Conservation (phyloP, 352 stramenopile genomes). For the Pythium volutum region DNA sequence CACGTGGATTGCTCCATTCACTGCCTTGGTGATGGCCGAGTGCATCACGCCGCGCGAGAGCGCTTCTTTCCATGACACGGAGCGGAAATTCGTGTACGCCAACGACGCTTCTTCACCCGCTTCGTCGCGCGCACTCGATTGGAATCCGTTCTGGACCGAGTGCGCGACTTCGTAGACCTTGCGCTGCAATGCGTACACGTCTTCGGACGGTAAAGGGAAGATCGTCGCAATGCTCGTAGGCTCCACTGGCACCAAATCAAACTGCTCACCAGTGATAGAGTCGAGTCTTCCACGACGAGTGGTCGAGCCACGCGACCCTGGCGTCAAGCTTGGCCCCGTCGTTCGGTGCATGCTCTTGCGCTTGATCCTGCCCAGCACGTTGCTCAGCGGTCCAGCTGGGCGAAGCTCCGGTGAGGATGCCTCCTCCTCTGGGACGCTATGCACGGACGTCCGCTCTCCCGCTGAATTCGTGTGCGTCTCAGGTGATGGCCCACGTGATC, state of each 20-base stretch:
- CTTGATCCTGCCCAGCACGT: constrained; percentile 22
- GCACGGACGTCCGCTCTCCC: neutral
- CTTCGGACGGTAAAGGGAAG: constrained; percentile 71
- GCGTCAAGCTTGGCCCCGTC: neutral
- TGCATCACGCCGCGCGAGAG: constrained; percentile 55
- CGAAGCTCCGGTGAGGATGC: constrained; percentile 7
- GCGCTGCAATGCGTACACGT: constrained; percentile 67
- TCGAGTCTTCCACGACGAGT: constrained; percentile 16
- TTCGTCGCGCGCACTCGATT: constrained; percentile 58
- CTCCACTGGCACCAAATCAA: constrained; percentile 52
- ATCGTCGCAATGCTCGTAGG: constrained; percentile 67
- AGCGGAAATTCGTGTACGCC: constrained; percentile 72
- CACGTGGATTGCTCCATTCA: constrained; percentile 66
- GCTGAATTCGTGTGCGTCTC: constrained; percentile 2
- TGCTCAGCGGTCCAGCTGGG: constrained; percentile 11
- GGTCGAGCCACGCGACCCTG: neutral
- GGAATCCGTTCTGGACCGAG: constrained; percentile 67
- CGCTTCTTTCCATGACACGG: constrained; percentile 55
- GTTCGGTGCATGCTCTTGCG: constrained; percentile 9
- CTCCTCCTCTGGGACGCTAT: constrained; percentile 4
- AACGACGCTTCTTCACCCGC: constrained; percentile 56
- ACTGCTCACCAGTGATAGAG: constrained; percentile 12
- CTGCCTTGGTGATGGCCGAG: constrained; percentile 62
- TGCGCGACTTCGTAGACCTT: constrained; percentile 75
- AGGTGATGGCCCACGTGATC: constrained; percentile 12